Evolutionary conservation across 768 basidiomycete species (phyloP).

Genomic region (Suillus subluteus): DNA sequence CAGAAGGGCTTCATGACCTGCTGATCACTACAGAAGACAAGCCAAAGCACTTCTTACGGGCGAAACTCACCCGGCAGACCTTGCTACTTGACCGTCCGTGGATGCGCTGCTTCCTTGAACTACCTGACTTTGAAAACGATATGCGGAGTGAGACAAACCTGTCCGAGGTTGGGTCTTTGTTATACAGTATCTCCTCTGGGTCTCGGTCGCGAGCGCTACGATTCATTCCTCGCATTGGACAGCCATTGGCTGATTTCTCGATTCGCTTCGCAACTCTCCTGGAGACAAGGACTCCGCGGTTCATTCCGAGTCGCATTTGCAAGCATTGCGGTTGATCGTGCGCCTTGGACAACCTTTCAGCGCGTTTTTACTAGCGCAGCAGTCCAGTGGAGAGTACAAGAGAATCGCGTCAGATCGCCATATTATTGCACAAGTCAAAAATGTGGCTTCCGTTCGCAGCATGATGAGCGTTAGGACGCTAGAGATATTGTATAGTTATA

Average conservation of each 20-base stretch:
- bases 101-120: not conserved
- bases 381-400: constrained; percentile 7
- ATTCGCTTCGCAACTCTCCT: not conserved
- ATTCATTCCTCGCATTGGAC: not conserved
- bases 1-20: not conserved
- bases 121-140: not conserved
- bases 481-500: not conserved
- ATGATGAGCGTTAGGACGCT: not conserved
- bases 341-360: constrained; percentile 7
- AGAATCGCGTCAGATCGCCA: constrained; percentile 3
- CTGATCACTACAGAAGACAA: constrained; percentile 1
- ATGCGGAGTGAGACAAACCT: not conserved
- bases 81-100: constrained; percentile 4
- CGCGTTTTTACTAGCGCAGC: constrained; percentile 6
- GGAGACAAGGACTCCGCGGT: not conserved
- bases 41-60: constrained; percentile 1
- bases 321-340: constrained; percentile 2
- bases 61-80: not conserved
- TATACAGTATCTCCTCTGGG: not conserved
- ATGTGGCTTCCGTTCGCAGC: not conserved
- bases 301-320: not conserved
- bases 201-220: not conserved
- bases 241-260: not conserved
- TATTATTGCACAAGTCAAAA: constrained; percentile 4
- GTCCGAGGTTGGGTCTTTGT: not conserved